These are phyloP conservation scores for Fusarium sp. DNA, from an alignment of 2,329 filamentous ascomycete species.

Conservation along the genomic window DNA sequence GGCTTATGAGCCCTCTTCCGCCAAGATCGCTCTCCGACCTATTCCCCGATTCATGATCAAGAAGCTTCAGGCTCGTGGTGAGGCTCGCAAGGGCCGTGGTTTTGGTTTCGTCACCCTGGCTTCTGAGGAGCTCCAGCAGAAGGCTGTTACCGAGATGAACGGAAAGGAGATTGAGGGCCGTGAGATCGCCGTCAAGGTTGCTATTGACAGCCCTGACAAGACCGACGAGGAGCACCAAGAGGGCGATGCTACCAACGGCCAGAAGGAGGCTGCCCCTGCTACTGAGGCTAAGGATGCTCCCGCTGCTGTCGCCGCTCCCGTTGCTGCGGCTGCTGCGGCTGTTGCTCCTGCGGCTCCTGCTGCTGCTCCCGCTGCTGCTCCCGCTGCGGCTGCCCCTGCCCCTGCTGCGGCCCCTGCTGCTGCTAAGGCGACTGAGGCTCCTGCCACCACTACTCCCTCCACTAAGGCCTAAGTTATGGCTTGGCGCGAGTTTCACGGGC, in stretches of 20 bases:
- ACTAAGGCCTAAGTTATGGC: conserved; percentile 49
- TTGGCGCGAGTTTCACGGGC: conserved; percentile 43
- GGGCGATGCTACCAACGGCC: conserved; percentile 57
- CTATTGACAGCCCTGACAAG: conserved; percentile 99
- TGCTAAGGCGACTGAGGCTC: conserved; percentile 45
- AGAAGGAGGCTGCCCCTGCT: conserved; percentile 50
- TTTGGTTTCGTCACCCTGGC: conserved; percentile 98
- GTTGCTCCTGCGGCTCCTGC: conserved; percentile 43
- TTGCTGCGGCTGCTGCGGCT: conserved; percentile 42
- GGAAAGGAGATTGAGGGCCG: conserved; percentile 99
- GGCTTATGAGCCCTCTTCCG: conserved; percentile 89
- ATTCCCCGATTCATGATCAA: conserved; percentile 99
- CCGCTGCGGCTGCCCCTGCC: conserved; percentile 39
- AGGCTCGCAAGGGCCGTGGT: conserved; percentile 98
- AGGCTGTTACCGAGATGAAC: conserved; percentile 98
- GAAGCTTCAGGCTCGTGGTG: conserved; percentile 98
- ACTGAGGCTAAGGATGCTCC: conserved; percentile 47
- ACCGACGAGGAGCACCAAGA: conserved; percentile 78
- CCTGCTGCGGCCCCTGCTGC: conserved; percentile 43
- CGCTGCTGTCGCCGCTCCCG: conserved; percentile 41
- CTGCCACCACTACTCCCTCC: conserved; percentile 42
- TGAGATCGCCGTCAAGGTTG: conserved; percentile 99
- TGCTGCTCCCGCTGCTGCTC: conserved; percentile 37
- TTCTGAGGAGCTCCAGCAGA: conserved; percentile 95
- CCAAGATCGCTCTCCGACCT: conserved; percentile 98